These are phyloP conservation scores for Erythrophleum ivorense DNA, from an alignment of 331 rosid genomes.

Conservation along the genomic window DNA sequence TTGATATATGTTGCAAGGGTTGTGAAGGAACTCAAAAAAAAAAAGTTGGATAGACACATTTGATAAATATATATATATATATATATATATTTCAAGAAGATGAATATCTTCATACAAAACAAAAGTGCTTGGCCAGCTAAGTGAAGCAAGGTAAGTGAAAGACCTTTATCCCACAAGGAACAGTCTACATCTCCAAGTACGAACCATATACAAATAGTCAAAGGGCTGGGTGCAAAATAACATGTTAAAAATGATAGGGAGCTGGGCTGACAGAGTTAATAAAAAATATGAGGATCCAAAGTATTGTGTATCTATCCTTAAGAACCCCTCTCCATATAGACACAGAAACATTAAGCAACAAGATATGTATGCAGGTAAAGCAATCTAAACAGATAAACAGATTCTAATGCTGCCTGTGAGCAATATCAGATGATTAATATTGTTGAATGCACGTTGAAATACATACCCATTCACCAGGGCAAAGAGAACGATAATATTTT, in stretches of 20 bases:
- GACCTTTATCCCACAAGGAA: not conserved
- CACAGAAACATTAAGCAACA: not conserved
- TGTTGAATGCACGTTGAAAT: constrained; percentile 5
- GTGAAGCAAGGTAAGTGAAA: constrained; percentile 1
- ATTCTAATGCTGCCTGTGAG: constrained; percentile 13
- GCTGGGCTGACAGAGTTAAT: not conserved
- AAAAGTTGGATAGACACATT: too few relatives aligned
- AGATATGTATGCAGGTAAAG: not conserved
- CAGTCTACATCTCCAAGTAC: not conserved
- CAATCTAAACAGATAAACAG: not conserved
- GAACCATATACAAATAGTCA: not conserved
- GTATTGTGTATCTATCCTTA: not conserved
- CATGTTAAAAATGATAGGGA: not conserved
- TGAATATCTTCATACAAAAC: not conserved
- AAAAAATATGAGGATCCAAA: not conserved
- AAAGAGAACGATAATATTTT: constrained; percentile 74
- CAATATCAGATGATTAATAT: not conserved
- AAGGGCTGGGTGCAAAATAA: not conserved
- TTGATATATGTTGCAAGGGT: too few relatives aligned
- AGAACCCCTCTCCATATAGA: not conserved
- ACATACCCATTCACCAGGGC: constrained; percentile 91
- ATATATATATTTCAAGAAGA: not conserved
- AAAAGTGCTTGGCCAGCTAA: constrained; percentile 11
- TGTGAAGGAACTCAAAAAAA: too few relatives aligned
- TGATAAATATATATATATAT: too few relatives aligned